Percentiles rank a stretch among this genome's conserved stretches.
Evolutionary conservation across 2,329 filamentous ascomycete species (phyloP).

Genomic region (Venturia pyrina): DNA sequence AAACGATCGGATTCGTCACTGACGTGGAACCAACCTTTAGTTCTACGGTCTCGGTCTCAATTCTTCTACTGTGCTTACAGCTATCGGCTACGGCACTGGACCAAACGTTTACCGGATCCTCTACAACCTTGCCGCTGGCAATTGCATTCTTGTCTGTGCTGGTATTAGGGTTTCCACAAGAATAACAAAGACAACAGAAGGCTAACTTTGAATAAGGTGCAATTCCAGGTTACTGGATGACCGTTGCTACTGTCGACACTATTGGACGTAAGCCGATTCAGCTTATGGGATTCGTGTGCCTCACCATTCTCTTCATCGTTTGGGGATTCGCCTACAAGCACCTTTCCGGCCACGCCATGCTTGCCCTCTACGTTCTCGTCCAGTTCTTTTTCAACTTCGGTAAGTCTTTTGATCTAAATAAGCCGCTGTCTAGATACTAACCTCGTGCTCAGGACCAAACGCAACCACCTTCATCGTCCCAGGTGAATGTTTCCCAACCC

Average conservation of each 20-base stretch:
- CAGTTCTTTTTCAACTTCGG: conserved; percentile 46
- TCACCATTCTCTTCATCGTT: conserved; percentile 39
- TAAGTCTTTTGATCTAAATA: background rate
- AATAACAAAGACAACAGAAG: too few species aligned
- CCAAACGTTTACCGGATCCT: conserved; percentile 56
- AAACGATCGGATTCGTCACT: background rate
- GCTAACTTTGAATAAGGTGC: conserved; percentile 38
- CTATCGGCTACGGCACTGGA: conserved; percentile 61
- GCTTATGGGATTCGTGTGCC: conserved; percentile 41
- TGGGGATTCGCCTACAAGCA: conserved; percentile 39
- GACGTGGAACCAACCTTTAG: background rate
- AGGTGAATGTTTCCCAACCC: conserved; percentile 42
- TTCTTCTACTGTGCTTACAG: conserved; percentile 59
- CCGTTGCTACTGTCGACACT: conserved; percentile 62
- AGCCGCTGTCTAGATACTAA: conserved; percentile 22
- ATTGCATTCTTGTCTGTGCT: conserved; percentile 67
- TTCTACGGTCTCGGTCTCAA: conserved; percentile 56
- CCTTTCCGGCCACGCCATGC: conserved; percentile 31
- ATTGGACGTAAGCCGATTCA: conserved; percentile 71
- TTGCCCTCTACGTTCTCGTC: conserved; percentile 37
- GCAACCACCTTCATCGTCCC: conserved; percentile 43
- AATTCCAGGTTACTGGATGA: conserved; percentile 78
- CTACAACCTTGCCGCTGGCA: conserved; percentile 66
- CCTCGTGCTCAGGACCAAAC: conserved; percentile 34
- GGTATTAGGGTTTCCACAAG: too few species aligned